Conservation (phyloP, 495 filamentous ascomycete species). For the Aspergillus haitiensis region DNA sequence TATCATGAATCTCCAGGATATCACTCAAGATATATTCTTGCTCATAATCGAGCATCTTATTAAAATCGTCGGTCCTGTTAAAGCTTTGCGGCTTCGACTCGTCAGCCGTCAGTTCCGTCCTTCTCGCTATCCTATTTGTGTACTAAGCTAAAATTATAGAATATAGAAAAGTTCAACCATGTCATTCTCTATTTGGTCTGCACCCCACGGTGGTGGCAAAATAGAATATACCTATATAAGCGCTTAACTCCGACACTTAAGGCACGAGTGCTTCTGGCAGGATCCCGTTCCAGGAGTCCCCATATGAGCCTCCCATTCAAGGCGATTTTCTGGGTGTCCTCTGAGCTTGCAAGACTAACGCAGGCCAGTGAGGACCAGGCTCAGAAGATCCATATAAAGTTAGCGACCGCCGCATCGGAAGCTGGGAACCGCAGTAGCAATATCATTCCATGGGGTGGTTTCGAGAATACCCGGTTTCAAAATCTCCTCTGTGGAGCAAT, state of each 20-base stretch:
- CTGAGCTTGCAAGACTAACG: not conserved
- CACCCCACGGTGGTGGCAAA: not conserved
- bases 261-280: not conserved
- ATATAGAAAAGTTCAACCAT: constrained; percentile 1
- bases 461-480: not conserved
- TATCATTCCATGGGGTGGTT: not conserved
- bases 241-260: not conserved
- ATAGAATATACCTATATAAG: not conserved
- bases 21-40: not conserved
- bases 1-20: not conserved
- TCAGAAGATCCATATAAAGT: not conserved
- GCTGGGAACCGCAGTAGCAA: not conserved
- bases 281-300: not conserved
- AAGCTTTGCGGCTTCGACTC: not conserved
- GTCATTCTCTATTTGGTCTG: not conserved
- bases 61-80: not conserved
- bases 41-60: not conserved
- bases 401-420: not conserved
- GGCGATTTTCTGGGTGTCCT: no score
- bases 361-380: not conserved
- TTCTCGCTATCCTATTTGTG: not conserved
- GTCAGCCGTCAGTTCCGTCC: not conserved
- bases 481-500: not conserved
- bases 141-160: not conserved
- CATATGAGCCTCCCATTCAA: not conserved